Conservation (phyloP, 495 filamentous ascomycete species). For the Usnea hakonensis region DNA sequence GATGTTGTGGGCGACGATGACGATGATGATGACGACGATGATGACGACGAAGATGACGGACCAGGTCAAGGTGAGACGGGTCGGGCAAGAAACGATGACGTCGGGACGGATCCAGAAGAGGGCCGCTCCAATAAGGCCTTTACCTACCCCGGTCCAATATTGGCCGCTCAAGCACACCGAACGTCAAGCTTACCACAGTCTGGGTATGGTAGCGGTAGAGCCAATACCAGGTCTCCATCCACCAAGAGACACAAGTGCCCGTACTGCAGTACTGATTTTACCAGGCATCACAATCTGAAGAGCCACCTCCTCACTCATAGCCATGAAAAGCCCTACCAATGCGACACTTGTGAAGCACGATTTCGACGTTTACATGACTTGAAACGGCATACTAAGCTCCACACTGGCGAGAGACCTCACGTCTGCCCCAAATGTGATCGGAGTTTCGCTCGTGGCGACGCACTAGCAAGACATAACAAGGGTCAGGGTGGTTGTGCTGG, state of each 20-base stretch:
- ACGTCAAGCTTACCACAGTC: slow-evolving; percentile 68
- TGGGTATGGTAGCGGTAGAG: slow-evolving; percentile 49
- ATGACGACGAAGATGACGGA: slow-evolving; percentile 18
- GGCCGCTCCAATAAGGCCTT: slow-evolving; percentile 44
- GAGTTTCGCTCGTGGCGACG: slow-evolving; percentile 91
- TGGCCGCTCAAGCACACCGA: slow-evolving; percentile 36
- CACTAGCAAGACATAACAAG: slow-evolving; percentile 88
- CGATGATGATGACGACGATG: neutral
- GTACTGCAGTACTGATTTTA: slow-evolving; percentile 94
- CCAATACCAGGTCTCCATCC: slow-evolving; percentile 60
- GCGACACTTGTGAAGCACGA: slow-evolving; percentile 76
- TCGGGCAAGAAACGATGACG: neutral
- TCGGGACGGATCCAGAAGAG: slow-evolving; percentile 34
- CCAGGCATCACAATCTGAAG: slow-evolving; percentile 97
- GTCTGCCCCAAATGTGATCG: slow-evolving; percentile 89
- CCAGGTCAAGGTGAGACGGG: slow-evolving; percentile 1
- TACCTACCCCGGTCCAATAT: slow-evolving; percentile 44
- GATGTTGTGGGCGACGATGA: slow-evolving; percentile 19
- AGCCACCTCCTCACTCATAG: slow-evolving; percentile 96
- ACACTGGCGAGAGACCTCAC: slow-evolving; percentile 93
- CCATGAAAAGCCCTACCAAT: slow-evolving; percentile 95
- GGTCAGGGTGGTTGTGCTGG: slow-evolving; percentile 94
- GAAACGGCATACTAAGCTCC: slow-evolving; percentile 91
- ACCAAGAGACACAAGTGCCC: slow-evolving; percentile 92
- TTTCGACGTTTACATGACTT: slow-evolving; percentile 92